Base-by-base conservation (phyloP, 1,284 basidiomycete genomes). In the Stygiomarasmius scandens region DNA sequence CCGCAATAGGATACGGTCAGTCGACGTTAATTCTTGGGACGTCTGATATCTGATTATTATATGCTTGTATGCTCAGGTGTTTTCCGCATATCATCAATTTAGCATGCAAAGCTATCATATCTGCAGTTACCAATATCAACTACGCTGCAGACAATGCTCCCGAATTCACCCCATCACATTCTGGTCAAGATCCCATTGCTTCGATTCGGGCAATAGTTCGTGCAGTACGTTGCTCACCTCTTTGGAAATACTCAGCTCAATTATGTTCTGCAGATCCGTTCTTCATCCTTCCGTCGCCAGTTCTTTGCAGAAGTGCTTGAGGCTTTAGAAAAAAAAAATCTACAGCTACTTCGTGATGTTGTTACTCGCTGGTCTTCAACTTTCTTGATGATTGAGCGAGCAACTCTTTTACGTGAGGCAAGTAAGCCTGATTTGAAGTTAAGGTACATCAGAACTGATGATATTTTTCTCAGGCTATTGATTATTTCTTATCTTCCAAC, bases 21-120 rank as follows among this genome's bases (percentile, higher is more conserved):
- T 32, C n/a, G n/a, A n/a, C n/a, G 29, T 32, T 12, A 32, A 6
- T 32, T 32, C 12, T 6, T 32, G n/a, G n/a, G n/a, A n/a, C n/a
- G n/a, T n/a, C n/a, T 32, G 5, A 32, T 12, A 32, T 32, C 29
- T 32, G 5, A 32, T 32, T 32, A 32, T 32, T 32, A 32, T 12
- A 32, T 32, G 6, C 5, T 32, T 5, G 29, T 49, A n/a, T 49
- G 5, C 23, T 5, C 19, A 49, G 47, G 4, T 67, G 67, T 52
- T 68, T 67, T 56, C 62, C 63, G 1, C 66, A 68, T 47, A 53
- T 67, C 46, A 57, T 66, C 4, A 66, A 68, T 49, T 43, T 66
- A 20, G 64, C 65, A 12, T 60, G 58, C 43, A 49, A 64, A 27
- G 61, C 63, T 29, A 50, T 68, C 10, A 22, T 66, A 3, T 19